Percentiles rank a stretch among this genome's conserved stretches.
phyloP scores from a whole-genome alignment of 805 yeast genomes.

The Sugiyamaella americana region DNA sequence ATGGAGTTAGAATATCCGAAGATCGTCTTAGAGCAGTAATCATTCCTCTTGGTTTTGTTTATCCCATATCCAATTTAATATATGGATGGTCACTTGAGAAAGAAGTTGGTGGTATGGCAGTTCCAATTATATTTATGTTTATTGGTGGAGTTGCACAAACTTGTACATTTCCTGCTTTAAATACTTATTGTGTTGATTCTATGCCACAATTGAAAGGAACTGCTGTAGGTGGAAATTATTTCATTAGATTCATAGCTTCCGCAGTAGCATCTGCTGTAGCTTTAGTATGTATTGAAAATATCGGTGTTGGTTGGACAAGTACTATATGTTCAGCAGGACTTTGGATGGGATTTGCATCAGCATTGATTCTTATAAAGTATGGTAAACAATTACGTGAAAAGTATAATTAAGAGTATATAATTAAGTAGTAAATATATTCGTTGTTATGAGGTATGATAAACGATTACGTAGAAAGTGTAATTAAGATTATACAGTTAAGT shows the following conservation, averaged over 20 bases:
- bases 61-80: slow-evolving; percentile 41
- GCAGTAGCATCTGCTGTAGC: slow-evolving; percentile 48
- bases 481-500: too few relatives aligned
- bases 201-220: slow-evolving; percentile 50
- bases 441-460: slow-evolving; percentile 39
- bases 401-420: neutral
- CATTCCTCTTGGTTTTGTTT: slow-evolving; percentile 38
- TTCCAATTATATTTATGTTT: slow-evolving; percentile 48
- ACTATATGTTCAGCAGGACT: slow-evolving; percentile 44
- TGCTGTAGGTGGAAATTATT: slow-evolving; percentile 51
- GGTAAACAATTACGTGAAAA: slow-evolving; percentile 37
- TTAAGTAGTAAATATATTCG: too few relatives aligned
- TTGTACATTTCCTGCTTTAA: slow-evolving; percentile 44
- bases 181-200: slow-evolving; percentile 54
- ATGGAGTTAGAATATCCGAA: slow-evolving; percentile 45
- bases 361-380: slow-evolving; percentile 33
- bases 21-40: slow-evolving; percentile 43
- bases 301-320: slow-evolving; percentile 54
- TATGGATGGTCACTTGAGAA: slow-evolving; percentile 51
- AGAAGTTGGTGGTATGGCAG: slow-evolving; percentile 48
- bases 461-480: slow-evolving; percentile 26
- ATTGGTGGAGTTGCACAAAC: slow-evolving; percentile 47
- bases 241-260: slow-evolving; percentile 44
- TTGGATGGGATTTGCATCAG: slow-evolving; percentile 35
- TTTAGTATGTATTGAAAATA: slow-evolving; percentile 39